Evolutionary conservation across 768 basidiomycete genomes (phyloP), one percentile per base, ranked within the genome.

Genomic region (Mycena galericulata): DNA sequence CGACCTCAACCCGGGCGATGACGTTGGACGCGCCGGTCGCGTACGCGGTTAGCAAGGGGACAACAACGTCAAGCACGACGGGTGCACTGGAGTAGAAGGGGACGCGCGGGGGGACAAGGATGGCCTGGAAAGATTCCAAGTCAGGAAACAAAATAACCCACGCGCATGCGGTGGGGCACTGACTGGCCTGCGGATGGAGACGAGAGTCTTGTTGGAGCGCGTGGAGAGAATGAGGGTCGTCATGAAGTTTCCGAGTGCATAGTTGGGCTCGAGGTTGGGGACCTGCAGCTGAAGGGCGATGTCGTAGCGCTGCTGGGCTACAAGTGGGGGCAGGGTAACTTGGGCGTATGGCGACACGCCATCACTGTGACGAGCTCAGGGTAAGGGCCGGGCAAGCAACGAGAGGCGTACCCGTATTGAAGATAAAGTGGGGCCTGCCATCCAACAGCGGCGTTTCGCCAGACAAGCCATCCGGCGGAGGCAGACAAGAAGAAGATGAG

Each of bases 211-310:
- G 76, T 94, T 94, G 20, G 84, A 83, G 30, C 82, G 72, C 0
- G 90, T 89, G 3, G 80, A 82, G 29, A 96, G 78, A 1, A 85
- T 88, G 38, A 95, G 75, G 47, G 83, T 86, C 6, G 88, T 82
- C 94, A 96, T 96, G 78, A 95, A 96, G 77, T 96, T 96, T 45
- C 94, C 94, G 3, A 96, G 87, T 5, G 83, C 89, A 72, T 87
- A 81, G 79, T 94, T 95, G 24, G 89, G 78, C 65, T 90, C 88
- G 20, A 86, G 86, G 4, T 87, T 82, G 14, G 94, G 94, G 9
- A 95, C 82, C 30, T 81, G 77, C 18, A 96, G 81, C 59, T 88
- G 86, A 18, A 95, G 79, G 47, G 89, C 89, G 56, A 96, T 81
- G 69, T 94, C 89, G 63, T 95, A 96, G n/a, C 87, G 87, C 69